Conservation (phyloP, 2,329 filamentous ascomycete genomes). For the Arthrobotrys musiformis region DNA sequence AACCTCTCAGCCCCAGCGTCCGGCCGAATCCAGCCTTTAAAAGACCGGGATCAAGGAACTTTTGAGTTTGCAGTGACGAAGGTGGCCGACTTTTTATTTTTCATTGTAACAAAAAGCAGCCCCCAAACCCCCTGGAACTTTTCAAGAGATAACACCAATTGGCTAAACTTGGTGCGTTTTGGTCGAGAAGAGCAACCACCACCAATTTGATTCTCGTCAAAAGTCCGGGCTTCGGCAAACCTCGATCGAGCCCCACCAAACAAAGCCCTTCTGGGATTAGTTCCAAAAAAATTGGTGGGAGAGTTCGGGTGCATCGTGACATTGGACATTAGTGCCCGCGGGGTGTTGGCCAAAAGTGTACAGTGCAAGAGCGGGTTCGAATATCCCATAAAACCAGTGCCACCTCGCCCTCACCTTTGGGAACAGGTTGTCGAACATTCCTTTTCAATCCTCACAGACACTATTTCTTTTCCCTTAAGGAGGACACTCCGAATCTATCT, state of each 20-base stretch:
- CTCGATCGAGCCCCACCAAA: conserved; percentile 10
- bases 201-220: conserved; percentile 36
- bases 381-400: conserved; percentile 52
- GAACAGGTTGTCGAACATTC: conserved; percentile 26
- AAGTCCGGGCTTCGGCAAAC: conserved; percentile 19
- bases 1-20: conserved; percentile 43
- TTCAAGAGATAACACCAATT: conserved; percentile 17
- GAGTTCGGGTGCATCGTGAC: conserved; percentile 18
- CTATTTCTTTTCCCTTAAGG: conserved; percentile 5
- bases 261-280: conserved; percentile 14
- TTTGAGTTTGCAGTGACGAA: conserved; percentile 6
- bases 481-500: conserved; percentile 20
- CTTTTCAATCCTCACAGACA: not conserved
- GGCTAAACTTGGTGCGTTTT: conserved; percentile 25
- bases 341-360: conserved; percentile 45
- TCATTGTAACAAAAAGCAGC: not conserved
- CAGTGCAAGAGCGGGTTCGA: conserved; percentile 7
- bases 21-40: conserved; percentile 14
- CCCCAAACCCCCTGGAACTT: conserved; percentile 15
- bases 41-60: conserved; percentile 4
- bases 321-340: conserved; percentile 43
- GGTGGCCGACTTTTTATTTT: not conserved
- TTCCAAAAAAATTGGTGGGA: not conserved
- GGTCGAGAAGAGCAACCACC: conserved; percentile 16
- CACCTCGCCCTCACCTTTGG: conserved; percentile 21